Base-by-base conservation (phyloP, 148 eudicot species). In the Diospyros kaki region DNA sequence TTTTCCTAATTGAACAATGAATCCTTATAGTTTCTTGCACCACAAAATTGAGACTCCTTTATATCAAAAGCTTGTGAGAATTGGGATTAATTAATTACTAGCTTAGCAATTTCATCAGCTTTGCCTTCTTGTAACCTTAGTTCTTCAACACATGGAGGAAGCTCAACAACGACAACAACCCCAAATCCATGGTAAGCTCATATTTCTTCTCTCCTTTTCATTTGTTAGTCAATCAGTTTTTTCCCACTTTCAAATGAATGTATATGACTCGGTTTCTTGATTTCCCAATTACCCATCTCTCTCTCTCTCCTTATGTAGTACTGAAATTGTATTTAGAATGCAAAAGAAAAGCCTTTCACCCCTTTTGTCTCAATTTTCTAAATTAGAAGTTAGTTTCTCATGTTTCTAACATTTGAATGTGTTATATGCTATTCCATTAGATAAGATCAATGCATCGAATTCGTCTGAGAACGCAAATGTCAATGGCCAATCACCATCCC, bases 91-190 rank as follows among this genome's bases (percentile, higher is more conserved):
- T 28, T 28, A 28, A 28, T 28, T 28, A 28, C 28, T 28, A 28
- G 28, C 28, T 28, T 28, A 28, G 28, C 28, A 28, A 28, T 28
- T 28, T 28, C 28, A 28, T 28, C 38, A n/a, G 40, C 68, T 42
- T 43, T 5, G 5, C 6, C 51, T 42, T 42, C 50, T 5, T 11
- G 54, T 56, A 28, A 18, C 55, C 12, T 73, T 14, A 39, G 55
- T 46, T 45, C 58, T 55, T 75, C 28, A 28, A 28, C 28, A 28
- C 63, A 80, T 80, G 82, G 58, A 69, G n/a, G 79, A 80, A 75
- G 64, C 68, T 63, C 82, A 75, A 70, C 67, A 75, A 8, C 52
- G 53, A 58, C 28, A 28, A 28, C 75, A 61, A 44, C 38, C 61
- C 56, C 68, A 80, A 28, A 65, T 28, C 52, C 60, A 28, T 45